Percentiles rank a stretch among this genome's conserved stretches.
phyloP scores from a whole-genome alignment of 805 yeast species.

The Suhomyces kilbournensis region DNA sequence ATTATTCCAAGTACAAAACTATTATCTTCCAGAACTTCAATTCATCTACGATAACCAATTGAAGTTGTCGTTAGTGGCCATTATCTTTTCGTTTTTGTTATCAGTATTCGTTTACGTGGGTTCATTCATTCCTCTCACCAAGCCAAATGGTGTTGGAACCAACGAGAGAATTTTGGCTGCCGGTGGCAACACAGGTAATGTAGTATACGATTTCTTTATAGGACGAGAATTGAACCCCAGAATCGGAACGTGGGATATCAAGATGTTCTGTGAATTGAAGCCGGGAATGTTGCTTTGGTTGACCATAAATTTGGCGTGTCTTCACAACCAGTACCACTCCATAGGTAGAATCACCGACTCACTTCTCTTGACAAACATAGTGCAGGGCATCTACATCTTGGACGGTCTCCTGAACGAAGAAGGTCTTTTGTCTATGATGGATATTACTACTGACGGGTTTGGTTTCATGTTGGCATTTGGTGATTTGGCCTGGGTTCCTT shows the following conservation, averaged over 20 bases:
- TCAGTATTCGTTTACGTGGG: slow-evolving; percentile 62
- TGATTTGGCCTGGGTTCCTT: slow-evolving; percentile 89
- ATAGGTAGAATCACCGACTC: slow-evolving; percentile 67
- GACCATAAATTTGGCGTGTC: slow-evolving; percentile 69
- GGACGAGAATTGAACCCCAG: slow-evolving; percentile 96
- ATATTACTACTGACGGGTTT: slow-evolving; percentile 92
- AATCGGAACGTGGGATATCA: slow-evolving; percentile 79
- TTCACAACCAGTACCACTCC: slow-evolving; percentile 73
- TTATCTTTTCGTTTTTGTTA: slow-evolving; percentile 60
- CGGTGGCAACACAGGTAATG: slow-evolving; percentile 81
- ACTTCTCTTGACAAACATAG: slow-evolving; percentile 58
- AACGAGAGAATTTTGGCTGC: slow-evolving; percentile 71
- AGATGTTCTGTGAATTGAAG: slow-evolving; percentile 87
- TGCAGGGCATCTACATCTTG: slow-evolving; percentile 80
- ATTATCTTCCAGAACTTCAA: slow-evolving; percentile 72
- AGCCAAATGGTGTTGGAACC: slow-evolving; percentile 51
- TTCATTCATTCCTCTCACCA: slow-evolving; percentile 61
- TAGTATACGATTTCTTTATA: slow-evolving; percentile 89
- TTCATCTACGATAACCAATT: slow-evolving; percentile 68
- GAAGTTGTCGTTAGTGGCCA: slow-evolving; percentile 60
- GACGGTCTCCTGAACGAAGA: slow-evolving; percentile 93
- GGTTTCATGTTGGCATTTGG: slow-evolving; percentile 97
- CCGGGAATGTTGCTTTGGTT: slow-evolving; percentile 93
- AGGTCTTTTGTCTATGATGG: slow-evolving; percentile 92
- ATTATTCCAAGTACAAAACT: slow-evolving; percentile 43